These are phyloP conservation scores for Candida endomychidarum DNA, from an alignment of 805 yeast genomes.

Conservation along the genomic window DNA sequence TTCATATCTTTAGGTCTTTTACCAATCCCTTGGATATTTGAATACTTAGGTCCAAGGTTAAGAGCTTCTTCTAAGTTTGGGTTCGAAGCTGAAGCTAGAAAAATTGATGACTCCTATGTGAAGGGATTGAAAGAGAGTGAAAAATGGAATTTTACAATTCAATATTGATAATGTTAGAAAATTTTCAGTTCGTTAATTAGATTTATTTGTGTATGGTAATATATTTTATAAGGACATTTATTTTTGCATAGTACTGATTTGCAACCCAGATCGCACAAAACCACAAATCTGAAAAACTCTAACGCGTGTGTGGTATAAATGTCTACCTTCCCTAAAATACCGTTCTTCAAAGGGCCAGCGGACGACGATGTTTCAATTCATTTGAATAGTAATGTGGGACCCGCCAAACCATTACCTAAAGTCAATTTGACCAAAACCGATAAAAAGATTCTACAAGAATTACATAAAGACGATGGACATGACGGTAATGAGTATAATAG, in stretches of 20 bases:
- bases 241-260: neutral
- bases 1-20: constrained; percentile 67
- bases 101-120: neutral
- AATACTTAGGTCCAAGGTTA: constrained; percentile 53
- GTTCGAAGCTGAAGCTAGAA: neutral
- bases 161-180: too few species aligned
- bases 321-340: constrained; percentile 36
- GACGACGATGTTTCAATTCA: constrained; percentile 46
- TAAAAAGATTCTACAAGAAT: constrained; percentile 20
- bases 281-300: neutral
- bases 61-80: too few species aligned
- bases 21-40: constrained; percentile 75
- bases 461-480: constrained; percentile 18
- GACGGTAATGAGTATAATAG: constrained; percentile 17
- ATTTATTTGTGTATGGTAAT: neutral
- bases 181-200: too few species aligned
- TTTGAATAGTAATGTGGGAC: constrained; percentile 36
- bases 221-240: too few species aligned
- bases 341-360: constrained; percentile 37
- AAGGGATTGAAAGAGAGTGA: neutral
- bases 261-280: neutral
- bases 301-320: constrained; percentile 13
- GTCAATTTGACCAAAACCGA: constrained; percentile 17
- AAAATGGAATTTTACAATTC: neutral
- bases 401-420: constrained; percentile 32